Percentiles rank a stretch among this genome's conserved stretches.
Conservation (phyloP, 345 rosid genomes). For the Pugionium dolabratum region DNA sequence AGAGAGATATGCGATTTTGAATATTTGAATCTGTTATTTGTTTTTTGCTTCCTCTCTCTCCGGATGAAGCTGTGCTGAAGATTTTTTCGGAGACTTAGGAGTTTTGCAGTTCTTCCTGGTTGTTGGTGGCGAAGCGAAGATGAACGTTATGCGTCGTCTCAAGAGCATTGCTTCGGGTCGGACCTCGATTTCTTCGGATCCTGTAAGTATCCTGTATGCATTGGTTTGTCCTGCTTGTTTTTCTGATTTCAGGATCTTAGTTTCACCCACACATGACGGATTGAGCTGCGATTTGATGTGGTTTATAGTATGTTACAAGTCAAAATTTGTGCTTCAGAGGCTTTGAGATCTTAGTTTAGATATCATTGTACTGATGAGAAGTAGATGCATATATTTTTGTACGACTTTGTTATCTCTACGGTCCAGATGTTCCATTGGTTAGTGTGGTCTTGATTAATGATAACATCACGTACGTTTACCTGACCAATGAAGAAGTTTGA, state of each 20-base stretch:
- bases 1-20: constrained; percentile 33
- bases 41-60: constrained; percentile 22
- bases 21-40: constrained; percentile 33
- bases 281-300: constrained; percentile 16
- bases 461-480: constrained; percentile 16
- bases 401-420: neutral
- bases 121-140: constrained; percentile 37
- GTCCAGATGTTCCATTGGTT: neutral
- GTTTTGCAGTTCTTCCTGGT: constrained; percentile 32
- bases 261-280: neutral
- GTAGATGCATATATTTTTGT: constrained; percentile 1
- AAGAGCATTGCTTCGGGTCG: constrained; percentile 99
- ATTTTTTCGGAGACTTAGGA: constrained; percentile 23
- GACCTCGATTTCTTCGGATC: constrained; percentile 85
- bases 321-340: constrained; percentile 8
- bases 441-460: constrained; percentile 8
- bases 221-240: neutral
- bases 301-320: constrained; percentile 22
- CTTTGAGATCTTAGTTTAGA: constrained; percentile 30
- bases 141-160: constrained; percentile 97
- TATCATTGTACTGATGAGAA: neutral
- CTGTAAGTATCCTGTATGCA: constrained; percentile 43
- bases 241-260: neutral
- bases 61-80: constrained; percentile 36
- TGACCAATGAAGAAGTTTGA: neutral